A percentile compares a stretch with the other conserved stretches of the same genome.
Evolutionary conservation across 257 asterid species (phyloP).

Genomic region (Salvia splendens): DNA sequence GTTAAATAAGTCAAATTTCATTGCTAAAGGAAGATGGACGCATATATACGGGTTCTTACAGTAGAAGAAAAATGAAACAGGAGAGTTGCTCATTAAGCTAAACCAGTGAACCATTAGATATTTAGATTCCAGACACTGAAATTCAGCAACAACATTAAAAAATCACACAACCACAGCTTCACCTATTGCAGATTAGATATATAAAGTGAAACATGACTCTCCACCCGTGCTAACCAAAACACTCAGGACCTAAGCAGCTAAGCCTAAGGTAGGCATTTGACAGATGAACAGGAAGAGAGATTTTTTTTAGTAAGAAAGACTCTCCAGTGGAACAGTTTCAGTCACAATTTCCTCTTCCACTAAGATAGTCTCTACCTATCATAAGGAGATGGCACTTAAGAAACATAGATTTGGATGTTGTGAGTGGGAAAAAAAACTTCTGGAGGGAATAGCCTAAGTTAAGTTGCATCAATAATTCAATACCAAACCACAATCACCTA

Average conservation of each 20-base stretch:
- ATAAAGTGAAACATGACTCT: neutral
- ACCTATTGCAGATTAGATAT: neutral
- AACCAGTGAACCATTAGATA: slow-evolving; percentile 19
- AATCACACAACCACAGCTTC: neutral
- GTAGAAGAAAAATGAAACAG: neutral
- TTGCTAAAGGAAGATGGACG: neutral
- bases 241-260: neutral
- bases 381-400: neutral
- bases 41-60: slow-evolving; percentile 10
- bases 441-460: neutral
- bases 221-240: slow-evolving; percentile 1
- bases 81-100: neutral
- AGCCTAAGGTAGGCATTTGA: neutral
- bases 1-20: neutral
- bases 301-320: neutral
- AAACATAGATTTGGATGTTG: neutral
- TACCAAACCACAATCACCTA: neutral
- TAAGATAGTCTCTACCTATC: neutral
- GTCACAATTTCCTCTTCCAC: neutral
- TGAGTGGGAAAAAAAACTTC: neutral
- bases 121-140: neutral
- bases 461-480: neutral
- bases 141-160: slow-evolving; percentile 16
- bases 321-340: neutral
- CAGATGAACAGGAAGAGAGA: neutral